These are phyloP conservation scores for Lophiotrema nucula DNA, from an alignment of 495 filamentous ascomycete genomes.

Conservation along the genomic window DNA sequence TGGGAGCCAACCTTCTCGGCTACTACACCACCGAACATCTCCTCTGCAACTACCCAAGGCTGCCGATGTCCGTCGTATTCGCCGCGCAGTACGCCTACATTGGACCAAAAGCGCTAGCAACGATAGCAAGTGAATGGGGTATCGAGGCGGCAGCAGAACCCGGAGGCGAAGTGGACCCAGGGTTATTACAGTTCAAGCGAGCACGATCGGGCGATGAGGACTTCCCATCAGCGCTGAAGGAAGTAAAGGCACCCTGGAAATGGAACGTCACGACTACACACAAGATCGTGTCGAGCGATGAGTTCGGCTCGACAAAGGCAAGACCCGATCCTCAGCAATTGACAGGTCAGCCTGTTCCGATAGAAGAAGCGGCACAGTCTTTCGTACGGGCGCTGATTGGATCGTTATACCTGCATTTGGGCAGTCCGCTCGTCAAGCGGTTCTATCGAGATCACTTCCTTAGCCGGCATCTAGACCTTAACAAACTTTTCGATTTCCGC, in stretches of 20 bases:
- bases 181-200: constrained; percentile 77
- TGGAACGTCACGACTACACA: constrained; percentile 67
- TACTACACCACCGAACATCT: constrained; percentile 87
- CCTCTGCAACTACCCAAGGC: constrained; percentile 79
- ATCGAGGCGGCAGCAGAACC: constrained; percentile 79
- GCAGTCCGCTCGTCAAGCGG: constrained; percentile 64
- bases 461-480: constrained; percentile 72
- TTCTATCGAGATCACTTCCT: constrained; percentile 85
- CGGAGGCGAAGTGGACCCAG: constrained; percentile 88
- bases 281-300: constrained; percentile 69
- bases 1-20: constrained; percentile 78
- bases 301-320: constrained; percentile 57
- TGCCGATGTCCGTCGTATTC: constrained; percentile 79
- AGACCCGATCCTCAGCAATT: constrained; percentile 11
- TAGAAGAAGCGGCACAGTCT: constrained; percentile 52
- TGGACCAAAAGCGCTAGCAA: constrained; percentile 66
- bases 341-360: constrained; percentile 12
- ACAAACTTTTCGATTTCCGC: constrained; percentile 75
- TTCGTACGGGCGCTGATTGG: constrained; percentile 82
- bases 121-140: constrained; percentile 81
- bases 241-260: constrained; percentile 38
- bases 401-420: constrained; percentile 77
- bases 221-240: constrained; percentile 14
- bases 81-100: constrained; percentile 80
- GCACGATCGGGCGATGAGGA: constrained; percentile 56